These are phyloP conservation scores for Calonectria henricotiae DNA, from an alignment of 2,329 filamentous ascomycete species.

Conservation along the genomic window DNA sequence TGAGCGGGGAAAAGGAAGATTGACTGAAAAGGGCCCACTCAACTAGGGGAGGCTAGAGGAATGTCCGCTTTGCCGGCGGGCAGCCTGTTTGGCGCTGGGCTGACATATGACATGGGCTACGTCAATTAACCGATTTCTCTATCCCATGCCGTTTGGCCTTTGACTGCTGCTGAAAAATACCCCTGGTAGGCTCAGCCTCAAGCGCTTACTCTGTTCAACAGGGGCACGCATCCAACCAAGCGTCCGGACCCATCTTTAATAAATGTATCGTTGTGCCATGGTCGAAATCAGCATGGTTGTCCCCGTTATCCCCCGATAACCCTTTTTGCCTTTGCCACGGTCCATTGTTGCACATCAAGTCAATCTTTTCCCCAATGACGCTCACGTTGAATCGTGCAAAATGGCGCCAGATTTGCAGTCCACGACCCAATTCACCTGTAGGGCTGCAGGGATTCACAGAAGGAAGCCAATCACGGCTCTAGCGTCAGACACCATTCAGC, in stretches of 20 bases:
- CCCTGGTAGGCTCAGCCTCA: conserved; percentile 13
- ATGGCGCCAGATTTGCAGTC: neutral
- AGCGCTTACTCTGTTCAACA: conserved; percentile 3
- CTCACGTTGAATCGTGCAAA: neutral
- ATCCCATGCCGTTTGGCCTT: neutral
- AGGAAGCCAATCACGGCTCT: neutral
- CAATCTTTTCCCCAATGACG: too few relatives aligned
- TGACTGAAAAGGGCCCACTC: conserved; percentile 11
- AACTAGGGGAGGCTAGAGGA: neutral
- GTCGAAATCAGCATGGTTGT: too few relatives aligned
- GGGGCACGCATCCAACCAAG: neutral
- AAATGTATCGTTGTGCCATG: neutral
- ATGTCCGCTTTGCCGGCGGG: neutral
- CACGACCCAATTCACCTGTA: conserved; percentile 4
- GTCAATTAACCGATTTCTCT: conserved; percentile 7
- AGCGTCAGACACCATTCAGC: conserved; percentile 10
- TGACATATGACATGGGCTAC: conserved; percentile 1
- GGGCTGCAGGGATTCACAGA: conserved; percentile 3
- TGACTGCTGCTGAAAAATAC: neutral
- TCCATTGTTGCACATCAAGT: neutral
- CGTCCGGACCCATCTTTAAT: neutral
- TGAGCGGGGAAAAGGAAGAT: conserved; percentile 24
- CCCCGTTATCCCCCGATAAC: too few relatives aligned
- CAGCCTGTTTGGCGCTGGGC: conserved; percentile 3
- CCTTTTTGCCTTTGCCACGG: neutral